Evolutionary conservation across 140 eudicot species (phyloP), one percentile per base, ranked within the genome.

Genomic region (Bidens hawaiensis): DNA sequence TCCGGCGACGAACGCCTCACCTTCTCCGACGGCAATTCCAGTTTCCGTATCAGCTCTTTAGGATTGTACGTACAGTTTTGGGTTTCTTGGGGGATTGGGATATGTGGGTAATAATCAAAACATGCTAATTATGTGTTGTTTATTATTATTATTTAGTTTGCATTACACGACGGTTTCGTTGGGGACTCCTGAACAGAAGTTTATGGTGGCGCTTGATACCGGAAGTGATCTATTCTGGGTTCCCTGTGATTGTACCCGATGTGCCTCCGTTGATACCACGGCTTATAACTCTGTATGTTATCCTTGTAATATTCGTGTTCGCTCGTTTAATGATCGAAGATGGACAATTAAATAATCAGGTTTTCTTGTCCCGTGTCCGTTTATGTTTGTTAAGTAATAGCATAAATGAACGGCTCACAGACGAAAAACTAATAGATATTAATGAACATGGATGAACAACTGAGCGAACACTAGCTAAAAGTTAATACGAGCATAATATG

Each of bases 141-240:
- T 46, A 10, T 69, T 38, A 11, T 42, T 47, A 13, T 54, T 4
- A 31, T 12, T 45, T 79, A 91, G 98, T 77, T 82, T 91, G 87
- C 94, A 87, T 65, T 91, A 91, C 67, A 75, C 98, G 40, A 54
- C 77, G 49, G 95, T 91, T 48, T 69, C 93, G 0, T 76, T 87
- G 76, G 98, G 98, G 23, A 84, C 95, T 1, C 98, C 98, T 11
- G 85, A 80, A 6, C 60, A 71, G 72, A 62, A 65, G 71, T 91
- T 84, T 74, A 51, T 87, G 72, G 98, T 91, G 89, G 96, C 98
- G 5, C 96, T 91, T 46, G 98, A 91, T 79, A 82, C 98, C 0
- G 98, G 98, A 57, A 91, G 98, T 70, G 93, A 91, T 67, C 67
- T 87, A 38, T 87, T 87, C 51, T 84, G 94, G 96, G 85, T 87